A percentile compares a stretch with the other conserved stretches of the same genome.
Evolutionary conservation across 78 protist genomes (phyloP).

Genomic region (Dictyostelium citrinum): DNA sequence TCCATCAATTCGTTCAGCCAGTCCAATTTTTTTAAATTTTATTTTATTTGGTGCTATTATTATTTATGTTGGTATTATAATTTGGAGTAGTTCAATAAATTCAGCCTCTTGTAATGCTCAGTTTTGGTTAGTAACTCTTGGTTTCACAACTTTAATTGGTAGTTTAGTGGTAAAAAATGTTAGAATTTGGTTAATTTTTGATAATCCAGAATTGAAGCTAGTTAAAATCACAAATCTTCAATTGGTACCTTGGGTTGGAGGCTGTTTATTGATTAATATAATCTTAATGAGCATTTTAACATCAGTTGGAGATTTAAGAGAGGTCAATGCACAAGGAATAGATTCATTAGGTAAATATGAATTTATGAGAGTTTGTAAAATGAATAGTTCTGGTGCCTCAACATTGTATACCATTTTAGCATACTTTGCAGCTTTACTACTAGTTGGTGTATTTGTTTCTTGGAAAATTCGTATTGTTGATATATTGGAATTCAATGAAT

Average conservation of each 20-base stretch:
- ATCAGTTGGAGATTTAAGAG: not conserved
- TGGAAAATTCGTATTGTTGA: slow-evolving; percentile 4
- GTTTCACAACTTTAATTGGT: not conserved
- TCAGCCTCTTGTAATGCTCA: not conserved
- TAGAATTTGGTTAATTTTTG: slow-evolving; percentile 5
- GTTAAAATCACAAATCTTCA: not conserved
- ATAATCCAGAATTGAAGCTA: not conserved
- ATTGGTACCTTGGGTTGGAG: not conserved
- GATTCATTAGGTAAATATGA: slow-evolving; percentile 2
- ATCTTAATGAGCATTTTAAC: not conserved
- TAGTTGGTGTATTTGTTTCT: slow-evolving; percentile 14
- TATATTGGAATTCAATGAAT: slow-evolving; percentile 12
- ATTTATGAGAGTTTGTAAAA: not conserved
- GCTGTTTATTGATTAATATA: not conserved
- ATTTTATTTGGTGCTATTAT: not conserved
- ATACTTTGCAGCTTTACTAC: not conserved
- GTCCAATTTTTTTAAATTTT: slow-evolving; percentile 10
- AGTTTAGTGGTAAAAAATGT: slow-evolving; percentile 8
- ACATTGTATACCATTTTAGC: not conserved
- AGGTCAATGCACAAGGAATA: not conserved
- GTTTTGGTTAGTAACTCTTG: slow-evolving; percentile 6
- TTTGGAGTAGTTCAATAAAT: not conserved
- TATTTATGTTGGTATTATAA: not conserved
- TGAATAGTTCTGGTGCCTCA: not conserved
- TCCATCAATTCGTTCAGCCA: not conserved